Evolutionary conservation across 805 yeast genomes (phyloP).

Genomic region (Lachancea lanzarotensis): DNA sequence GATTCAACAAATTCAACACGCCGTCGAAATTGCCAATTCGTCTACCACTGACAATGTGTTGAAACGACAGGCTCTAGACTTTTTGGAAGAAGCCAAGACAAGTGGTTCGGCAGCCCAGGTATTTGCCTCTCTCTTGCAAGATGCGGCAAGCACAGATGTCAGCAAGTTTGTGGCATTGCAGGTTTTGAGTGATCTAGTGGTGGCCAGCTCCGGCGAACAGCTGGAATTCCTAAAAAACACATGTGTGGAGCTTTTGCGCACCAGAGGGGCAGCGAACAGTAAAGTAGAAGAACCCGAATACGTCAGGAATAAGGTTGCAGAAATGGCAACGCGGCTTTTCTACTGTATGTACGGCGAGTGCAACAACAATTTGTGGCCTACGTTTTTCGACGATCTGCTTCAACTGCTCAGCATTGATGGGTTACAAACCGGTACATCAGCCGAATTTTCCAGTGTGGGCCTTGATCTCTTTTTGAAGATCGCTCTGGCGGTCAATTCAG

Average conservation of each 20-base stretch:
- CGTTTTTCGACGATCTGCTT: slow-evolving; percentile 29
- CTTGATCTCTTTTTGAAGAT: slow-evolving; percentile 73
- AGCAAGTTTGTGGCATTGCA: slow-evolving; percentile 31
- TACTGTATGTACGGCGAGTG: slow-evolving; percentile 28
- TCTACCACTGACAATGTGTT: slow-evolving; percentile 56
- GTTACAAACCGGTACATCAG: slow-evolving; percentile 8
- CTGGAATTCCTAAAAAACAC: slow-evolving; percentile 21
- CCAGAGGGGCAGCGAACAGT: slow-evolving; percentile 13
- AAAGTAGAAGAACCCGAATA: slow-evolving; percentile 25
- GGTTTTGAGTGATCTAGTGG: slow-evolving; percentile 23
- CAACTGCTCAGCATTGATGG: slow-evolving; percentile 19
- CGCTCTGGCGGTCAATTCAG: slow-evolving; percentile 71
- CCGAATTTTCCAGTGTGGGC: slow-evolving; percentile 35
- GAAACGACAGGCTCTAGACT: slow-evolving; percentile 47
- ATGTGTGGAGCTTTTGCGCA: slow-evolving; percentile 20
- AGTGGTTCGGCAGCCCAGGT: slow-evolving; percentile 25
- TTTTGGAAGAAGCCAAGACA: slow-evolving; percentile 23
- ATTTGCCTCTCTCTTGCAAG: slow-evolving; percentile 22
- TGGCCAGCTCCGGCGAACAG: slow-evolving; percentile 10
- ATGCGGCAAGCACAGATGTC: slow-evolving; percentile 22
- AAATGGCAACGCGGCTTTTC: slow-evolving; percentile 29
- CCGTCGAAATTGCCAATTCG: slow-evolving; percentile 75
- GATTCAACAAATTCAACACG: slow-evolving; percentile 67
- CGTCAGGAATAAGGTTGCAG: slow-evolving; percentile 31
- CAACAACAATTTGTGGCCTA: slow-evolving; percentile 28